Evolutionary conservation across 768 basidiomycete genomes (phyloP), one percentile per base, ranked within the genome.

Genomic region (Thelephora aurantiotincta): DNA sequence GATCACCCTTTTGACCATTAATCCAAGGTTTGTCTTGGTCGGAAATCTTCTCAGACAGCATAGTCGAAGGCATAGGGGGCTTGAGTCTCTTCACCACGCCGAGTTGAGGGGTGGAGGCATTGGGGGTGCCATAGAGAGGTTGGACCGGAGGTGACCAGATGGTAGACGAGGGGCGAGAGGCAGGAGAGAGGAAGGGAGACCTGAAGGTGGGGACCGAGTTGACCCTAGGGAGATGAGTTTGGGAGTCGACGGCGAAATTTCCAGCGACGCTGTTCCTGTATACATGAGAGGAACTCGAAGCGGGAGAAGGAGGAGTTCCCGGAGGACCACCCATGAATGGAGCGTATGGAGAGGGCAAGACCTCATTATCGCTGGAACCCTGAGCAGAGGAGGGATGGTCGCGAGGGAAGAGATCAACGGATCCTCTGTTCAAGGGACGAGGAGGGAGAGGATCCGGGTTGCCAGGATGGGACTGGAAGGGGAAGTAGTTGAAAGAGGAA

Each of bases 121-220:
- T 19, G 35, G 44, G 35, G 43, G 47, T 35, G 42, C 14, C 19
- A 26, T 26, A 23, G 35, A 50, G 38, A 54, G 54, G 54, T 52
- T 70, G 69, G 0, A 70, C 57, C 1, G 79, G 77, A 7, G 81
- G 80, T 0, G 73, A 66, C 82, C 81, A 83, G 0, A 80, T 53
- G 12, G 73, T 68, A 1, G 73, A 75, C 3, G 71, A 63, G 0
- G 80, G 80, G n/a, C 82, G 71, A 0, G 78, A 80, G 1, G 80
- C 71, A 0, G 82, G 83, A 3, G 79, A 73, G 46, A 83, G 73
- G 65, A 83, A 83, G 1, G 82, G 79, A 0, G 74, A 65, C 20
- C 82, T 75, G 66, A 86, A 84, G 12, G 69, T 54, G 33, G 67
- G 62, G 18, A 66, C 70, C 4, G 54, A 55, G 46, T 60, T 57